Conservation (phyloP, 495 filamentous ascomycete species). For the Penicillium crystallinum region DNA sequence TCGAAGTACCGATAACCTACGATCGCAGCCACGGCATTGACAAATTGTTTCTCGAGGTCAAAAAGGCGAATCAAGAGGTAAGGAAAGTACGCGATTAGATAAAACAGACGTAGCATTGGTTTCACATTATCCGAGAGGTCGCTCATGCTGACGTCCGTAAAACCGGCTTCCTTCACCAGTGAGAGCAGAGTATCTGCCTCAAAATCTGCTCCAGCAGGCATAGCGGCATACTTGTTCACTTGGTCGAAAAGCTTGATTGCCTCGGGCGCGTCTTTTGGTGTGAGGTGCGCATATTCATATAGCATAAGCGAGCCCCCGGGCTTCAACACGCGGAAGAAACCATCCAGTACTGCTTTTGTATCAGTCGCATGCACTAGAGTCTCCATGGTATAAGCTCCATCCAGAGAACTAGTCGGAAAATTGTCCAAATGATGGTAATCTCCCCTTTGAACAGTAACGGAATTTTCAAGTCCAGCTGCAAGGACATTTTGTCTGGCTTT, state of each 20-base stretch:
- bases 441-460: constrained; percentile 15
- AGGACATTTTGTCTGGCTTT: constrained; percentile 28
- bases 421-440: constrained; percentile 50
- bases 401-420: not conserved
- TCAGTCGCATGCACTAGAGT: constrained; percentile 55
- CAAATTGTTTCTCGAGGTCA: not conserved
- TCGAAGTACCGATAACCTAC: not conserved
- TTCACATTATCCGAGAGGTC: not conserved
- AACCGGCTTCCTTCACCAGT: not conserved
- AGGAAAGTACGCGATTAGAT: not conserved
- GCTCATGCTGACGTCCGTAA: not conserved
- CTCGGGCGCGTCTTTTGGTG: not conserved
- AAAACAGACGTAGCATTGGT: not conserved
- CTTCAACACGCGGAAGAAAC: constrained; percentile 46
- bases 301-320: constrained; percentile 46
- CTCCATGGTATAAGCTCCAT: constrained; percentile 55
- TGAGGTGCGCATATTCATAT: constrained; percentile 40
- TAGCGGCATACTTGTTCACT: not conserved
- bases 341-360: constrained; percentile 34
- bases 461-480: constrained; percentile 24
- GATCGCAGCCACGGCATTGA: not conserved
- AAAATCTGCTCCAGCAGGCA: not conserved
- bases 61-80: not conserved
- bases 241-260: not conserved
- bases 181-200: not conserved